phyloP scores from a whole-genome alignment of 805 yeast genomes.

The Lachancea mirantina region DNA sequence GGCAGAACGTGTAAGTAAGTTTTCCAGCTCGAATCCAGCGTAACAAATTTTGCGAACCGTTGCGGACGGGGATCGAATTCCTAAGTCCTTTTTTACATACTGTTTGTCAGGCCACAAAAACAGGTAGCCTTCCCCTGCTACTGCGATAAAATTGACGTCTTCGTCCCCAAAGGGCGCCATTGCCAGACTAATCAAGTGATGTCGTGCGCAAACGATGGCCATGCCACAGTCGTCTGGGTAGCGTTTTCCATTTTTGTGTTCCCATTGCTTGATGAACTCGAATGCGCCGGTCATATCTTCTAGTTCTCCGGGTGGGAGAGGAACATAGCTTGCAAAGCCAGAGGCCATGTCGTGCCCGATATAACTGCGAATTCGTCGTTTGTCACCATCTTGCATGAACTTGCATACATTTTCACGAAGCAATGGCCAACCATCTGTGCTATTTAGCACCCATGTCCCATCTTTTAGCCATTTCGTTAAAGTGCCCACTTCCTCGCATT shows the following conservation, averaged over 20 bases:
- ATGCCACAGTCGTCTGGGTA: constrained; percentile 10
- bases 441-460: constrained; percentile 2
- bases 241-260: constrained; percentile 1
- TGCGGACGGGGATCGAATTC: constrained; percentile 11
- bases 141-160: constrained; percentile 12
- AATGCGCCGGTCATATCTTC: constrained; percentile 20
- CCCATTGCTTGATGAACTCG: constrained; percentile 14
- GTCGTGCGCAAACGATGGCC: constrained; percentile 25
- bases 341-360: constrained; percentile 20
- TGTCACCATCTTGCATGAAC: constrained; percentile 4
- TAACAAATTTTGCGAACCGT: constrained; percentile 17
- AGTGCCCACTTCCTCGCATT: constrained; percentile 16
- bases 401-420: constrained; percentile 11
- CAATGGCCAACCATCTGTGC: constrained; percentile 8
- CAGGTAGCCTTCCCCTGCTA: constrained; percentile 15
- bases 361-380: constrained; percentile 12
- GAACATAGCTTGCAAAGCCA: constrained; percentile 16
- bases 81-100: constrained; percentile 5
- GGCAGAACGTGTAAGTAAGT: constrained; percentile 16
- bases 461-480: constrained; percentile 9
- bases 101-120: constrained; percentile 17
- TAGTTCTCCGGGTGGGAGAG: constrained; percentile 17
- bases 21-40: constrained; percentile 29
- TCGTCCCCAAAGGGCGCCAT: constrained; percentile 20
- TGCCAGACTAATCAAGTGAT: constrained; percentile 23